These are phyloP conservation scores for Raphanus raphanistrum DNA, from an alignment of 345 rosid genomes.

Conservation along the genomic window DNA sequence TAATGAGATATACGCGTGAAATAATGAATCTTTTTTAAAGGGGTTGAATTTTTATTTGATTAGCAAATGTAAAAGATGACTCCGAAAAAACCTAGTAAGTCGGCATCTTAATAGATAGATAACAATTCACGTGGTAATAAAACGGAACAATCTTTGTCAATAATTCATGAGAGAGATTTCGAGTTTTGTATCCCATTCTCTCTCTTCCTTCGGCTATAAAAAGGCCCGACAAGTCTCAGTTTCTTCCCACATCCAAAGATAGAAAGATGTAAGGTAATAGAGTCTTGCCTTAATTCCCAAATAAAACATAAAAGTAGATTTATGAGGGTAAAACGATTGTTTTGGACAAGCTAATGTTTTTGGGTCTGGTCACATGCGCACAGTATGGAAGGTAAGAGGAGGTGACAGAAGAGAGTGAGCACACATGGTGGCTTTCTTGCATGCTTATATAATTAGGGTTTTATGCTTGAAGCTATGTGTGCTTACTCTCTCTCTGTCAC, in stretches of 20 bases:
- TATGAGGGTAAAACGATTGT: background rate
- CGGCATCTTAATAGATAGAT: background rate
- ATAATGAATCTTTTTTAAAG: background rate
- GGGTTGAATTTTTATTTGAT: constrained; percentile 11
- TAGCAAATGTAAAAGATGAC: constrained; percentile 1
- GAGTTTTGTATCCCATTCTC: background rate
- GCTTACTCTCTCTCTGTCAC: constrained; percentile 91
- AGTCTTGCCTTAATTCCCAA: constrained; percentile 11
- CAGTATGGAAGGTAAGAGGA: constrained; percentile 47
- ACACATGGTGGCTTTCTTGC: constrained; percentile 87
- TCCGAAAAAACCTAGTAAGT: background rate
- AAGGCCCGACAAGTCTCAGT: constrained; percentile 43
- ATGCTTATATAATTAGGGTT: constrained; percentile 35
- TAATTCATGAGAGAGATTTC: constrained; percentile 34
- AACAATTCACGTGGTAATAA: constrained; percentile 22
- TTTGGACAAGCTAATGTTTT: background rate
- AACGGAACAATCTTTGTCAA: constrained; percentile 33
- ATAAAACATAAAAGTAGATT: background rate
- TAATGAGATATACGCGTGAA: background rate
- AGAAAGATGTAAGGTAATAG: constrained; percentile 23
- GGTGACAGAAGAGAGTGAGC: constrained; percentile 99
- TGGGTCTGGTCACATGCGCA: background rate
- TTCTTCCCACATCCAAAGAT: constrained; percentile 39
- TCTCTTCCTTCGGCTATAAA: constrained; percentile 36
- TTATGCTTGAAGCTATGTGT: constrained; percentile 84